Evolutionary conservation across 1,284 basidiomycete species (phyloP), one percentile per base, ranked within the genome.

Genomic region (Agaricales sp.): DNA sequence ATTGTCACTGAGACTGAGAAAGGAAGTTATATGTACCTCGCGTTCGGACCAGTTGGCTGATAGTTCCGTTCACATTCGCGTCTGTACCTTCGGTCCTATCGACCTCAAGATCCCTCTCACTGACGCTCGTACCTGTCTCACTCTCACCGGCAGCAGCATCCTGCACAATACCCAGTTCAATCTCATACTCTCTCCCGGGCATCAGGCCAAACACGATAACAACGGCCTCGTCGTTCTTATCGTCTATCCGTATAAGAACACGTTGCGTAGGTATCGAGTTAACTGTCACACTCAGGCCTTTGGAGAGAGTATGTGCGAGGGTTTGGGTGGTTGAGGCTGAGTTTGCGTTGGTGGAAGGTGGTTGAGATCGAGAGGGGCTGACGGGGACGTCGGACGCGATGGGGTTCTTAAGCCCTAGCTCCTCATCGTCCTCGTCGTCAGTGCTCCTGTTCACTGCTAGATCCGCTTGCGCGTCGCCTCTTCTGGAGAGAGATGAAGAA

Each of bases 121-220:
- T 88, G 0, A 74, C 76, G 50, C 87, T 77, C 56, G n/a, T n/a
- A n/a, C n/a, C n/a, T n/a, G n/a, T 82, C 81, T 47, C 69, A 70
- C 43, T 75, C 67, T 30, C 78, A 67, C 39, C 68, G 64, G 38
- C 68, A 69, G 30, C 73, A 78, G 11, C 72, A 75, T n/a, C 80
- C n/a, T n/a, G 78, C 4, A 82, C 77, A 19, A 90, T 69, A 0
- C 74, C 81, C 3, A 91, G 66, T 57, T 87, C 83, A 51, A 91
- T 79, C 56, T 88, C 85, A 55, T 91, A 90, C 58, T 84, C 82
- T 49, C 82, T 71, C 2, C 84, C 82, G 8, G 87, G 87, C 70
- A 87, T 77, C 37, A 91, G 72, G 2, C 84, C 85, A 52, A 86
- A 88, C 23, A 90, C 74, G 54, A 90, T 83, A 48, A 90, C 84